A percentile compares a stretch with the other conserved stretches of the same genome.
phyloP scores from a whole-genome alignment of 768 basidiomycete genomes.

The Lactifluus subvellereus region DNA sequence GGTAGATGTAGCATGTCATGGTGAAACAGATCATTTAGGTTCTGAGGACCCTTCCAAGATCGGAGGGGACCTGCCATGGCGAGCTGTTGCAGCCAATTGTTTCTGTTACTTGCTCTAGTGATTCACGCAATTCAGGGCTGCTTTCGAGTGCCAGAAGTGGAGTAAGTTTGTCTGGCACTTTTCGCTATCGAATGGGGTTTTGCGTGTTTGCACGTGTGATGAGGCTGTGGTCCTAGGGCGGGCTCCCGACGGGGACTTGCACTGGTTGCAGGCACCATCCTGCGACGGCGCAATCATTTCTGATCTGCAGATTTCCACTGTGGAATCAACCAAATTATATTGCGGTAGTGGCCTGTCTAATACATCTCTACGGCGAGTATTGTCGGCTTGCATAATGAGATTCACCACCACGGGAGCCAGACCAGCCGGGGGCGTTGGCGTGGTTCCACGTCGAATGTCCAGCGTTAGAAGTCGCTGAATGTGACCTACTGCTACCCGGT shows the following conservation, averaged over 20 bases:
- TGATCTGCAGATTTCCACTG: neutral
- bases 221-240: conserved; percentile 8
- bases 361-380: conserved; percentile 11
- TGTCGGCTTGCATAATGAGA: neutral
- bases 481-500: no score
- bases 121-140: no score
- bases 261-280: neutral
- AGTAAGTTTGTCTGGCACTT: no score
- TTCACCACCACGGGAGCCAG: no score
- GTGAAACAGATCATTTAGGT: no score
- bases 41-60: no score
- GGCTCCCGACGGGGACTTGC: neutral
- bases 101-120: no score
- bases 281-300: neutral
- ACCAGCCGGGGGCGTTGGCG: neutral
- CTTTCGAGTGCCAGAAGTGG: no score
- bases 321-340: conserved; percentile 3
- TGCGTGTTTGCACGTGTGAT: neutral
- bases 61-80: no score
- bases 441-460: neutral
- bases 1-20: no score
- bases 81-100: no score
- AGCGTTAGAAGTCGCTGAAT: no score
- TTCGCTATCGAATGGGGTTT: neutral
- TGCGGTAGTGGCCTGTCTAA: conserved; percentile 3